Evolutionary conservation across 352 stramenopile genomes (phyloP).

Genomic region (Pythium graminicola): DNA sequence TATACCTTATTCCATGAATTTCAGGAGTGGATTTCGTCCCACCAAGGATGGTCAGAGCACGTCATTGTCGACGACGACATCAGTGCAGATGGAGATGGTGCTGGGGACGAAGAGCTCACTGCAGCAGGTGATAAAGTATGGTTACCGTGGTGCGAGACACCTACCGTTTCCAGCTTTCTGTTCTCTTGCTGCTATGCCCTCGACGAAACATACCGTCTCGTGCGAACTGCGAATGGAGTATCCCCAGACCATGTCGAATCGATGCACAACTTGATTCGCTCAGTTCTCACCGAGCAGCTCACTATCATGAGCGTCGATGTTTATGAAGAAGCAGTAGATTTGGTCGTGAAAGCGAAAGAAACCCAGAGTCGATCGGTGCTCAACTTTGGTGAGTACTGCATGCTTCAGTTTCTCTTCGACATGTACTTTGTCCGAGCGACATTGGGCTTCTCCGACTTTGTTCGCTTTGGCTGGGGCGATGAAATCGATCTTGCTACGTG

Average conservation of each 20-base stretch:
- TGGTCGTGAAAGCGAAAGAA: slow-evolving; percentile 47
- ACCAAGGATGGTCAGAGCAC: slow-evolving; percentile 74
- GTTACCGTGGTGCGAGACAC: slow-evolving; percentile 80
- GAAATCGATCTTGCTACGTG: slow-evolving; percentile 56
- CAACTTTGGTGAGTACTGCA: slow-evolving; percentile 81
- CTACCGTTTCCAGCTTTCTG: slow-evolving; percentile 75
- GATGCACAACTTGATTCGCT: slow-evolving; percentile 61
- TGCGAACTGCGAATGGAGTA: slow-evolving; percentile 36
- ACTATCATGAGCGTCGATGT: slow-evolving; percentile 67
- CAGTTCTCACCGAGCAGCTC: slow-evolving; percentile 69
- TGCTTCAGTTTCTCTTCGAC: slow-evolving; percentile 85
- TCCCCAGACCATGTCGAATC: slow-evolving; percentile 41
- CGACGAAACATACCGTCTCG: slow-evolving; percentile 69
- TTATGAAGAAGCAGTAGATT: slow-evolving; percentile 58
- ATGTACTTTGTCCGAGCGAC: slow-evolving; percentile 86
- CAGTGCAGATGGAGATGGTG: slow-evolving; percentile 27
- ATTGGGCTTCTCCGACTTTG: slow-evolving; percentile 79
- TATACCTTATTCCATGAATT: background rate
- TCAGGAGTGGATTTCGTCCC: slow-evolving; percentile 65
- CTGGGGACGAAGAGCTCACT: slow-evolving; percentile 32
- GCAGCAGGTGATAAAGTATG: slow-evolving; percentile 58
- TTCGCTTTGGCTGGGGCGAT: slow-evolving; percentile 85
- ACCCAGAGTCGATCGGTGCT: slow-evolving; percentile 42
- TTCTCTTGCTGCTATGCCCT: slow-evolving; percentile 80
- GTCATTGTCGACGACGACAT: slow-evolving; percentile 32